These are phyloP conservation scores for Moringa oleifera DNA, from an alignment of 345 rosid genomes.

Conservation along the genomic window DNA sequence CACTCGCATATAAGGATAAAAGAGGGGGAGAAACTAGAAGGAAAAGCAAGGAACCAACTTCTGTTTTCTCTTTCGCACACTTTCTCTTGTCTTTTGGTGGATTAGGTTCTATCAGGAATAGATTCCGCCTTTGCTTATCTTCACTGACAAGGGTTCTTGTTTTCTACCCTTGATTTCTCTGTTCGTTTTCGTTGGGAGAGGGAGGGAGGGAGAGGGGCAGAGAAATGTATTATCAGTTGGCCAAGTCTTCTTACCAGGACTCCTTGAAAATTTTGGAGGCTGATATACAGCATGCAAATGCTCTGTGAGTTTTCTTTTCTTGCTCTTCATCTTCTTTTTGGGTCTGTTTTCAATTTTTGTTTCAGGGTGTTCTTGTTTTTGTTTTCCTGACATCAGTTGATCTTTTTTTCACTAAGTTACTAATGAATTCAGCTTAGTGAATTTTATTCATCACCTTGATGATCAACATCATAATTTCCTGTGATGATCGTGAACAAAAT, in stretches of 20 bases:
- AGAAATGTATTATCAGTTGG: conserved; percentile 49
- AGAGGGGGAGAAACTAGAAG: conserved; percentile 1
- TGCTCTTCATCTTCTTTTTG: not conserved
- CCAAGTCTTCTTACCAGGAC: conserved; percentile 62
- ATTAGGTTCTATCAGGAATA: conserved; percentile 14
- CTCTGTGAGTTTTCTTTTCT: conserved; percentile 54
- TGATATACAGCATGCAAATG: conserved; percentile 84
- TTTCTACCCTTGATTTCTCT: not conserved
- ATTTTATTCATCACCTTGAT: not conserved
- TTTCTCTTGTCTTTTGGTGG: conserved; percentile 13
- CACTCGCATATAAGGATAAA: conserved; percentile 2
- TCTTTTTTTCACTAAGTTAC: not conserved
- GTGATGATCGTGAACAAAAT: conserved; percentile 9
- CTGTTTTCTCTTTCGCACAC: not conserved
- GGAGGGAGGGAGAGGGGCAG: conserved; percentile 15
- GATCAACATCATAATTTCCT: conserved; percentile 1
- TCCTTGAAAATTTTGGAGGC: conserved; percentile 76
- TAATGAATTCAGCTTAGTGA: conserved; percentile 4
- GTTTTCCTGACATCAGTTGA: not conserved
- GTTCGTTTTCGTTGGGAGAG: conserved; percentile 4
- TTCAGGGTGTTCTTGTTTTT: not conserved
- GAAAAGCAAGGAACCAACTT: not conserved
- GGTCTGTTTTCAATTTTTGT: conserved; percentile 5
- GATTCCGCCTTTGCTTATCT: conserved; percentile 4
- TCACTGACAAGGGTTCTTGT: conserved; percentile 6